A percentile compares a stretch with the other conserved stretches of the same genome.
These are phyloP conservation scores for Barnettozyma wickerhamii DNA, from an alignment of 805 yeast species.

Conservation along the genomic window DNA sequence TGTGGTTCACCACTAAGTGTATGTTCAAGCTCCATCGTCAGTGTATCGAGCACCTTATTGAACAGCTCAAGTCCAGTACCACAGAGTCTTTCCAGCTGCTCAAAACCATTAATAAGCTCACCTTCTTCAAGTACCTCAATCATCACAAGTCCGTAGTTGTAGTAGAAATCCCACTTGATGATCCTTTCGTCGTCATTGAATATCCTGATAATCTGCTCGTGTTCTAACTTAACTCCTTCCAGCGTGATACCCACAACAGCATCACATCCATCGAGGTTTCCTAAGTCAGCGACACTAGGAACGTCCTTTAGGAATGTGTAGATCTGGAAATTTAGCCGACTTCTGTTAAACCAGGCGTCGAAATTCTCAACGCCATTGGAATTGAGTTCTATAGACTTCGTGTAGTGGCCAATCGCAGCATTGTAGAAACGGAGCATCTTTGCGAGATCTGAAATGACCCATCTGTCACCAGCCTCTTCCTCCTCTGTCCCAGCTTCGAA, in stretches of 20 bases:
- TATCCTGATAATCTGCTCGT: constrained; percentile 9
- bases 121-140: constrained; percentile 13
- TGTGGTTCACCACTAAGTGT: too few species aligned
- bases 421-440: constrained; percentile 65
- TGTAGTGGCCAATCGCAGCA: constrained; percentile 45
- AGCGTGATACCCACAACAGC: constrained; percentile 4
- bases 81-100: constrained; percentile 10
- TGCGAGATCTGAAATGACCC: constrained; percentile 61
- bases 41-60: constrained; percentile 13
- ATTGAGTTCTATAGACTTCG: constrained; percentile 24
- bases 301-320: constrained; percentile 49
- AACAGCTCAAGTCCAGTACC: constrained; percentile 9
- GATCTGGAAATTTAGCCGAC: constrained; percentile 55
- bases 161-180: constrained; percentile 27
- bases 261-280: constrained; percentile 26
- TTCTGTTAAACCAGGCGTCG: constrained; percentile 57
- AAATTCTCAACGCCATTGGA: constrained; percentile 8
- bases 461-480: constrained; percentile 75
- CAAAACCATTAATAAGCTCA: constrained; percentile 8
- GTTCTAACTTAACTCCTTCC: constrained; percentile 13
- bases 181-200: constrained; percentile 16
- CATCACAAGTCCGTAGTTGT: constrained; percentile 19
- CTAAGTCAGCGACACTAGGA: constrained; percentile 25
- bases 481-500: constrained; percentile 54
- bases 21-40: constrained; percentile 19